Conservation (phyloP, 495 filamentous ascomycete genomes). For the Friedmanniomyces simplex region DNA sequence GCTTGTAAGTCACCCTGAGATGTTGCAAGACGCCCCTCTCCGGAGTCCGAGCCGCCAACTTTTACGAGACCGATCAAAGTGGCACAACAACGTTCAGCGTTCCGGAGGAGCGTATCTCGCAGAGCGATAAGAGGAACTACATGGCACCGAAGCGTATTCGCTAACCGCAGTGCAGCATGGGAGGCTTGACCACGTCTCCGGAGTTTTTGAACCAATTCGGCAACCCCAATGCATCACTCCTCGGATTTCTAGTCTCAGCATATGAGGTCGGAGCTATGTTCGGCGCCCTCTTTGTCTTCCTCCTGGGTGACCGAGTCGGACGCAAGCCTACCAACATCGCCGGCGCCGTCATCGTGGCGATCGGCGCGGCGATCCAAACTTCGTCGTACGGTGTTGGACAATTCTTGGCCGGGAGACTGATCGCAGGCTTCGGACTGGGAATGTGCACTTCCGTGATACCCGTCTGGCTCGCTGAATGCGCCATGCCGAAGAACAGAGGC, state of each 20-base stretch:
- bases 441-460: conserved; percentile 17
- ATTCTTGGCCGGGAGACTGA: conserved; percentile 17
- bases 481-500: conserved; percentile 11
- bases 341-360: conserved; percentile 11
- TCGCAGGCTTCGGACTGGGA: conserved; percentile 18
- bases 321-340: conserved; percentile 14
- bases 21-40: too few relatives aligned
- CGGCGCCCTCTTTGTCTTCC: conserved; percentile 12
- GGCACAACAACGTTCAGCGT: too few relatives aligned
- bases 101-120: too few relatives aligned
- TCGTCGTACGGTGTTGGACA: conserved; percentile 13
- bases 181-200: conserved; percentile 17
- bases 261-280: conserved; percentile 19
- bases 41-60: too few relatives aligned
- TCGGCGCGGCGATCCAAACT: conserved; percentile 14
- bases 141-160: not conserved
- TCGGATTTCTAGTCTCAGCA: conserved; percentile 16
- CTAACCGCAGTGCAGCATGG: conserved; percentile 3
- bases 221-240: conserved; percentile 17
- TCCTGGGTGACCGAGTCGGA: conserved; percentile 13
- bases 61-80: too few relatives aligned
- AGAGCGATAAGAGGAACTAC: too few relatives aligned
- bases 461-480: conserved; percentile 18
- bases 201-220: conserved; percentile 17
- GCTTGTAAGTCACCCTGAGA: not conserved